Evolutionary conservation across 2,329 filamentous ascomycete genomes (phyloP), one percentile per base, ranked within the genome.

Genomic region (Gaeumannomyces tritici): DNA sequence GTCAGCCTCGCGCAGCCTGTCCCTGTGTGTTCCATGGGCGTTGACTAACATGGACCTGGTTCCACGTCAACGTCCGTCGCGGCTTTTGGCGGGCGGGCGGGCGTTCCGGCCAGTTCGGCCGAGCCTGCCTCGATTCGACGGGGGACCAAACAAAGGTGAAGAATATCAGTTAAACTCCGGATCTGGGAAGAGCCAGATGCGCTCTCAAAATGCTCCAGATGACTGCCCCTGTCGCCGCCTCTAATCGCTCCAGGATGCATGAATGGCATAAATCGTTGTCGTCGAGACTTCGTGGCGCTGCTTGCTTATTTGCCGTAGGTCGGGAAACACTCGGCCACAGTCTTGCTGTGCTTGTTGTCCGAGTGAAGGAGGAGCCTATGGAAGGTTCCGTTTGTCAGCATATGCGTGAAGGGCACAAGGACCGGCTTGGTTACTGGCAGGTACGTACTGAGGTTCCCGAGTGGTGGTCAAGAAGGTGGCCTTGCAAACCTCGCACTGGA

Each of bases 391-490:
- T 18, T 57, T 61, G 54, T 42, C 51, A 55, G 59, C 55, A 54
- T 60, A 12, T 26, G 61, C n/a, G 58, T 33, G 57, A 54, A 47
- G 12, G 18, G 15, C 33, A 29, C 57, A 35, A 35, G 62, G 59
- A 56, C 28, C 27, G 57, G 8, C 47, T 21, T 29, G 5, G 60
- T 61, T n/a, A 12, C n/a, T 26, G n/a, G n/a, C 11, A 11, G 56
- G 3, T 9, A 77, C 83, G 68, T 79, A 87, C 84, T 88, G 86
- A 70, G 87, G 87, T 65, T 82, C 85, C 72, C 88, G 88, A 65
- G 87, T 88, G 47, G 89, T 93, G 79, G 88, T 88, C 68, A 92
- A 82, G 78, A 93, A 92, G 33, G 88, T 89, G 69, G 88, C 83
- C 76, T 87, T 89, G 88, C 89, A 93, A 70, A 86, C 80, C 67